phyloP scores from a whole-genome alignment of 2,329 filamentous ascomycete species.

The Venturia nashicola region DNA sequence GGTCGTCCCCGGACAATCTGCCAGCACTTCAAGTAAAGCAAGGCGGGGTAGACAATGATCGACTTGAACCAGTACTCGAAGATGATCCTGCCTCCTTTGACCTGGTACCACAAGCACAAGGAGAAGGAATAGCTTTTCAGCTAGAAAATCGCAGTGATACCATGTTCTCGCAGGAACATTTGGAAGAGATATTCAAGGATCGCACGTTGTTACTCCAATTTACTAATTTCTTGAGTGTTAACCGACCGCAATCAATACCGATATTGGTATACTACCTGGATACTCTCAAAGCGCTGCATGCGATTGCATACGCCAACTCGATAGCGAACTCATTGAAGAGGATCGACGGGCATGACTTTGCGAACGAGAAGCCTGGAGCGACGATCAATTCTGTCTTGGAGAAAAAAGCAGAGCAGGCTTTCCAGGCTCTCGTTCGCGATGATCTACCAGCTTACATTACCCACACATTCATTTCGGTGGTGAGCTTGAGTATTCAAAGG shows the following conservation, averaged over 20 bases:
- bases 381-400: slow-evolving; percentile 49
- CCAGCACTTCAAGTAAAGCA: slow-evolving; percentile 33
- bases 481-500: slow-evolving; percentile 55
- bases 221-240: slow-evolving; percentile 50
- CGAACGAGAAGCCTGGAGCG: slow-evolving; percentile 33
- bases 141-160: slow-evolving; percentile 53
- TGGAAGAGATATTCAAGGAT: slow-evolving; percentile 53
- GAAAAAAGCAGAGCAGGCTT: slow-evolving; percentile 51
- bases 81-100: slow-evolving; percentile 43
- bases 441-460: slow-evolving; percentile 63
- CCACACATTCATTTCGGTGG: slow-evolving; percentile 54
- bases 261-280: slow-evolving; percentile 62
- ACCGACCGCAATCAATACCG: slow-evolving; percentile 50
- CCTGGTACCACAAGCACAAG: slow-evolving; percentile 31
- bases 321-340: slow-evolving; percentile 48
- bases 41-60: slow-evolving; percentile 27
- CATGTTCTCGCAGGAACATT: slow-evolving; percentile 54
- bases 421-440: slow-evolving; percentile 51
- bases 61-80: slow-evolving; percentile 36
- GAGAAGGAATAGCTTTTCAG: slow-evolving; percentile 31
- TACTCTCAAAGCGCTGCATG: slow-evolving; percentile 56
- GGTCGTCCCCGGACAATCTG: slow-evolving; percentile 22
- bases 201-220: slow-evolving; percentile 52
- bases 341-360: slow-evolving; percentile 45
- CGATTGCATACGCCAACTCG: slow-evolving; percentile 59